A percentile compares a stretch with the other conserved stretches of the same genome.
These are phyloP conservation scores for Rutstroemia sydowiana DNA, from an alignment of 2,329 filamentous ascomycete genomes.

Conservation along the genomic window DNA sequence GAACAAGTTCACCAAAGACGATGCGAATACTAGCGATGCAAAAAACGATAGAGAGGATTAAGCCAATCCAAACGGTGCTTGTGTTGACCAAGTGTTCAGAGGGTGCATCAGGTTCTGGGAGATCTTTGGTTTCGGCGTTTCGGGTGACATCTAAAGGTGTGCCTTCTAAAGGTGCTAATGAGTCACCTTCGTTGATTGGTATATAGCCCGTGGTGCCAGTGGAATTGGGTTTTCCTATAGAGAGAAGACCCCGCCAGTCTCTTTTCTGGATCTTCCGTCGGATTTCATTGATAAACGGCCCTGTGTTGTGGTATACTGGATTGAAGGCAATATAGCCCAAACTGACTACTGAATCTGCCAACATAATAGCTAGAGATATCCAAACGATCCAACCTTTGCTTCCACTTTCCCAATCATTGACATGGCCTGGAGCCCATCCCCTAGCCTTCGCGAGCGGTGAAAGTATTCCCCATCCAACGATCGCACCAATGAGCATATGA, in stretches of 20 bases:
- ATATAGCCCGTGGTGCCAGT: slow-evolving; percentile 25
- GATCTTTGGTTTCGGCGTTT: slow-evolving; percentile 16
- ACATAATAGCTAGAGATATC: slow-evolving; percentile 93
- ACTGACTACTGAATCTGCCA: slow-evolving; percentile 85
- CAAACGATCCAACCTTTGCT: slow-evolving; percentile 99
- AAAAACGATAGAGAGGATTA: slow-evolving; percentile 67
- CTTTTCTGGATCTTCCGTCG: slow-evolving; percentile 20
- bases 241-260: slow-evolving; percentile 26
- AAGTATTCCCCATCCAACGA: slow-evolving; percentile 84
- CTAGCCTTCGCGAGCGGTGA: slow-evolving; percentile 79
- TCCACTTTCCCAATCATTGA: slow-evolving; percentile 82
- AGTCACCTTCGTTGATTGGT: slow-evolving; percentile 15
- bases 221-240: slow-evolving; percentile 12
- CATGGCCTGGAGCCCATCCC: slow-evolving; percentile 84
- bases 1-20: slow-evolving; percentile 77
- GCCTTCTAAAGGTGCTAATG: slow-evolving; percentile 11
- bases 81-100: slow-evolving; percentile 71
- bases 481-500: slow-evolving; percentile 87
- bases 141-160: background rate
- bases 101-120: slow-evolving; percentile 65
- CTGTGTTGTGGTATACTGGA: slow-evolving; percentile 46
- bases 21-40: slow-evolving; percentile 77
- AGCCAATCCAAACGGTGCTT: slow-evolving; percentile 63
- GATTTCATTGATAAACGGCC: slow-evolving; percentile 32
- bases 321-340: slow-evolving; percentile 69